Conservation (phyloP, 495 filamentous ascomycete genomes). For the Penicillium atrosanguineum region DNA sequence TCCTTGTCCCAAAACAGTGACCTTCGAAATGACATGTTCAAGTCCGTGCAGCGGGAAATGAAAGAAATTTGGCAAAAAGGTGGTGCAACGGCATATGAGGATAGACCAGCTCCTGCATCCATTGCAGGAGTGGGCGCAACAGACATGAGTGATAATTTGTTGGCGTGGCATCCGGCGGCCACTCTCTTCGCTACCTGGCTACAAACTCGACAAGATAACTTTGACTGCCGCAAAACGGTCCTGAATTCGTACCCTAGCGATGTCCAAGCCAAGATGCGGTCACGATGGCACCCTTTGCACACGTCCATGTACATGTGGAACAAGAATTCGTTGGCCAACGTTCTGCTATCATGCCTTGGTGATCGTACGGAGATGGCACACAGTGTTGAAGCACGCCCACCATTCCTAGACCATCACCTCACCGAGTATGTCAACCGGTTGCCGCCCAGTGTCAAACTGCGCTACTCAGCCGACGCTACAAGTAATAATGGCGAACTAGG, state of each 20-base stretch:
- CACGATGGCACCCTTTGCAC: conserved; percentile 51
- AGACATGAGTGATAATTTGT: background rate
- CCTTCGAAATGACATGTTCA: no score
- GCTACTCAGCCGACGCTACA: conserved; percentile 6
- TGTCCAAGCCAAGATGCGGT: conserved; percentile 27
- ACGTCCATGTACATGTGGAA: conserved; percentile 43
- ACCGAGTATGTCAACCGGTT: conserved; percentile 47
- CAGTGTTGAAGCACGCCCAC: conserved; percentile 43
- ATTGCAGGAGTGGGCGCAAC: conserved; percentile 1
- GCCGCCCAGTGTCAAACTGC: conserved; percentile 47
- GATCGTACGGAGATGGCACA: conserved; percentile 54
- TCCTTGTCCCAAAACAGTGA: conserved; percentile 1
- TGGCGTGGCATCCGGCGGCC: conserved; percentile 9
- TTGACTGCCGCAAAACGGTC: no score
- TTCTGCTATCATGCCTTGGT: conserved; percentile 43
- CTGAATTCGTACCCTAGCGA: conserved; percentile 17
- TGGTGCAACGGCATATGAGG: background rate
- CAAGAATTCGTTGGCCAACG: conserved; percentile 38
- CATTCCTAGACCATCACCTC: conserved; percentile 52
- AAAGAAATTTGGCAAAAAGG: conserved; percentile 5
- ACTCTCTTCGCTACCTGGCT: background rate
- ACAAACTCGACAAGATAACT: no score
- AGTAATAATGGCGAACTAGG: conserved; percentile 15
- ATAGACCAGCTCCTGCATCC: background rate
- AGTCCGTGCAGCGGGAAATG: background rate